Conservation (phyloP, 2,329 filamentous ascomycete species). For the Venturia effusa region DNA sequence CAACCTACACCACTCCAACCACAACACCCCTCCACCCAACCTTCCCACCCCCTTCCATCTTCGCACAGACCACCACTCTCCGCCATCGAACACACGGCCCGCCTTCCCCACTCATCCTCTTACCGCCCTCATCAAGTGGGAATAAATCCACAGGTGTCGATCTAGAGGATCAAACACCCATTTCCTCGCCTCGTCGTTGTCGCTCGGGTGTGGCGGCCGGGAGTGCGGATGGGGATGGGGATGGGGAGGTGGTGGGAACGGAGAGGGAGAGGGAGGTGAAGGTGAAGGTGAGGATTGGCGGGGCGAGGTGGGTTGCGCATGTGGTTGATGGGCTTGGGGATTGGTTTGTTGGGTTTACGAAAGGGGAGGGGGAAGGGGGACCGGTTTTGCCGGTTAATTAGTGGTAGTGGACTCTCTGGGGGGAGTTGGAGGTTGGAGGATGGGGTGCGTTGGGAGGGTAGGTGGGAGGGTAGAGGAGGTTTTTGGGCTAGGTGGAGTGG, state of each 20-base stretch:
- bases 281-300: not conserved
- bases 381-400: slow-evolving; percentile 17
- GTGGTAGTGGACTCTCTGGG: not conserved
- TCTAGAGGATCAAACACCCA: not conserved
- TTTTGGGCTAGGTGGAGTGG: too few species aligned
- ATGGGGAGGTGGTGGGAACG: not conserved
- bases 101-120: not conserved
- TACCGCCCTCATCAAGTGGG: not conserved
- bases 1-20: not conserved
- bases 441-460: too few species aligned
- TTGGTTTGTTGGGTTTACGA: slow-evolving; percentile 18
- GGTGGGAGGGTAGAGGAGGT: too few species aligned
- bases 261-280: too few species aligned
- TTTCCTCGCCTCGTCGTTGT: not conserved
- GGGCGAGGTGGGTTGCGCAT: slow-evolving; percentile 15
- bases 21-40: not conserved
- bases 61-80: not conserved
- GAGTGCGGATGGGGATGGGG: too few species aligned
- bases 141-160: not conserved
- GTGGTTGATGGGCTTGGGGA: slow-evolving; percentile 17
- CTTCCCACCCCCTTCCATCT: not conserved
- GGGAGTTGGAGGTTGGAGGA: too few species aligned
- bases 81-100: not conserved
- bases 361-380: slow-evolving; percentile 17
- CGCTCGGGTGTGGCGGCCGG: not conserved